Evolutionary conservation across 768 basidiomycete genomes (phyloP).

Genomic region (Austroboletus eburneus): DNA sequence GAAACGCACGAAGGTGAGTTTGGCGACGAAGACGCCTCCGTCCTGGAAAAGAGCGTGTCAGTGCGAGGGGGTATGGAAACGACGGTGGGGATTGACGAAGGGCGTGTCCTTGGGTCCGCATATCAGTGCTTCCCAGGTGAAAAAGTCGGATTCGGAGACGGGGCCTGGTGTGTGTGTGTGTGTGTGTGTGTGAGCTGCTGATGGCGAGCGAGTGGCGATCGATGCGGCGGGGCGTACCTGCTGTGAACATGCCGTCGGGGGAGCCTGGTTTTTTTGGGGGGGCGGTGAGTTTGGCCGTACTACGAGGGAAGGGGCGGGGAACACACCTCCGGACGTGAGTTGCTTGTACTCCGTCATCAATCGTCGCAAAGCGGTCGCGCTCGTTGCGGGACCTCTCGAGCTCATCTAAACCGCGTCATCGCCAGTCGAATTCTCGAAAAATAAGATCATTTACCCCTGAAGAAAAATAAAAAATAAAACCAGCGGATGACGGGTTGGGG

Average conservation of each 20-base stretch:
- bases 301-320: background rate
- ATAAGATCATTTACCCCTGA: too few relatives aligned
- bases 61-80: background rate
- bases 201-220: too few relatives aligned
- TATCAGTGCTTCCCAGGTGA: slow-evolving; percentile 94
- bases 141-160: slow-evolving; percentile 88
- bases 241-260: slow-evolving; percentile 95
- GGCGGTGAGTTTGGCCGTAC: background rate
- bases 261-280: slow-evolving; percentile 45
- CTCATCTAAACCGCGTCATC: slow-evolving; percentile 43
- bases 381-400: slow-evolving; percentile 45
- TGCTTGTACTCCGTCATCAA: slow-evolving; percentile 94
- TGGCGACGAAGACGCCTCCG: slow-evolving; percentile 92
- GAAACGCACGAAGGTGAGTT: slow-evolving; percentile 78
- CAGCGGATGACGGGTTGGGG: too few relatives aligned
- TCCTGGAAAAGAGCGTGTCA: slow-evolving; percentile 46
- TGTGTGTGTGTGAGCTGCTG: background rate
- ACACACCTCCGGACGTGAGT: slow-evolving; percentile 69
- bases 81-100: slow-evolving; percentile 53
- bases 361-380: slow-evolving; percentile 72
- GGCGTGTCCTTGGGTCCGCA: slow-evolving; percentile 93
- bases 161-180: slow-evolving; percentile 50
- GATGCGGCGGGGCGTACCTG: slow-evolving; percentile 44
- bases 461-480: background rate
- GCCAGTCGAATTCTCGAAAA: too few relatives aligned